These are phyloP conservation scores for Diaporthe amygdali DNA, from an alignment of 2,329 filamentous ascomycete genomes.

Conservation along the genomic window DNA sequence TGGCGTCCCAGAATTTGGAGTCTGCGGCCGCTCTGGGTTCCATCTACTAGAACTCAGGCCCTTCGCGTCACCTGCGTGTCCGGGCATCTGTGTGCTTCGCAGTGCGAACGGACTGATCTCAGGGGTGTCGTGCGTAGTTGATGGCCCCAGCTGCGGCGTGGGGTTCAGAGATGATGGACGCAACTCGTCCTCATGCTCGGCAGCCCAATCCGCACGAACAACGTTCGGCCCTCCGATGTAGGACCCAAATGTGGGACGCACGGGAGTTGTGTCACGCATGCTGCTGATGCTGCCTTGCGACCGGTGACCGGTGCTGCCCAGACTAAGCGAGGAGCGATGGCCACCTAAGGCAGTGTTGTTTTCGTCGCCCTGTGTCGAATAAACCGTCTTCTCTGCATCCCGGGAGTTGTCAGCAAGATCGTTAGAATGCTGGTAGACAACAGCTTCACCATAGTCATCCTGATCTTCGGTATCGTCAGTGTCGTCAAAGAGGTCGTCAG, in stretches of 20 bases:
- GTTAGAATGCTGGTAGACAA: not conserved
- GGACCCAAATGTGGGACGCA: conserved; percentile 13
- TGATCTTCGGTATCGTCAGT: conserved; percentile 25
- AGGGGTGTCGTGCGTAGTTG: conserved; percentile 20
- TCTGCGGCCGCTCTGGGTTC: conserved; percentile 30
- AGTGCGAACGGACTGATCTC: conserved; percentile 28
- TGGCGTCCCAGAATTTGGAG: conserved; percentile 21
- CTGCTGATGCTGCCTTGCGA: conserved; percentile 18
- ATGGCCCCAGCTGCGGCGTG: conserved; percentile 27
- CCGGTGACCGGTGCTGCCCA: not conserved
- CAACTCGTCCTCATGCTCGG: conserved; percentile 18
- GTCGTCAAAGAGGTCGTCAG: conserved; percentile 40
- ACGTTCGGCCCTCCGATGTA: conserved; percentile 20
- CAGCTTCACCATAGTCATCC: conserved; percentile 14
- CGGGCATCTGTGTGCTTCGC: conserved; percentile 14
- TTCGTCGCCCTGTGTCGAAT: conserved; percentile 10
- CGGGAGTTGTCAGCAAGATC: not conserved
- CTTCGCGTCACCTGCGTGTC: conserved; percentile 10
- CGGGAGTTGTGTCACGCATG: conserved; percentile 18
- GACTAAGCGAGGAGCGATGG: conserved; percentile 8
- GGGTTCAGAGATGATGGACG: conserved; percentile 7
- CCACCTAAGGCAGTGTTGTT: conserved; percentile 4
- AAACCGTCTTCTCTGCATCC: not conserved
- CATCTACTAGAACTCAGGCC: conserved; percentile 36
- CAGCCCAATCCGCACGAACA: conserved; percentile 24